Evolutionary conservation across 768 basidiomycete species (phyloP), one percentile per base, ranked within the genome.

Genomic region (Tubosaeta sp.): DNA sequence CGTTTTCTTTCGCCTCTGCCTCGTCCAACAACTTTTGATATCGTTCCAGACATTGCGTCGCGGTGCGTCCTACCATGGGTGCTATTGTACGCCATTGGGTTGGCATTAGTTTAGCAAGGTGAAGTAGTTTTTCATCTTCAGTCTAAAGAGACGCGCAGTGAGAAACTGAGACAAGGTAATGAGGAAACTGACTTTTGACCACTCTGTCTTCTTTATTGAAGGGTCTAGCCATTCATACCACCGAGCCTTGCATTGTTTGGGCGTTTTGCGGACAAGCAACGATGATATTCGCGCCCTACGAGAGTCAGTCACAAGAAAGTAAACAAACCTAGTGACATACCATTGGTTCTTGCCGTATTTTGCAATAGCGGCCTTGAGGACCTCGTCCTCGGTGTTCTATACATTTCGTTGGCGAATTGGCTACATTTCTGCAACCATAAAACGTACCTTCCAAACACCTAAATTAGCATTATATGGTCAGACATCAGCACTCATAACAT

Each of bases 151-250:
- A 17, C 26, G 54, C 26, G 17, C 47, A 39, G 13, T 27, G 42
- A 52, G 8, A 52, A 43, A 43, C 10, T 31, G 9, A 16, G 9
- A 43, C 32, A 0, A 26, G 16, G 37, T 7, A 13, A 17, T 14
- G 33, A 17, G 14, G 17, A 14, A 11, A 14, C 79, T 43, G 54
- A 86, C 94, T 75, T 97, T 98, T 43, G 95, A 97, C 97, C 97
- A 99, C 70, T 98, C 97, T 16, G 95, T 97, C 77, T 99, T 99
- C 73, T 97, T 97, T 72, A 98, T 99, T 47, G 93, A 95, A 6
- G 97, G 97, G 73, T 99, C 97, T 45, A 98, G 75, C 97, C 97
- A 98, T 74, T 97, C 95, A 66, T 95, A 97, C 95, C 95, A 98
- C 37, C 93, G 88, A 1, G 92, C 92, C 71, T 99, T 99, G 77